phyloP scores from a whole-genome alignment of 768 basidiomycete species.

The Tremella yokohamensis region DNA sequence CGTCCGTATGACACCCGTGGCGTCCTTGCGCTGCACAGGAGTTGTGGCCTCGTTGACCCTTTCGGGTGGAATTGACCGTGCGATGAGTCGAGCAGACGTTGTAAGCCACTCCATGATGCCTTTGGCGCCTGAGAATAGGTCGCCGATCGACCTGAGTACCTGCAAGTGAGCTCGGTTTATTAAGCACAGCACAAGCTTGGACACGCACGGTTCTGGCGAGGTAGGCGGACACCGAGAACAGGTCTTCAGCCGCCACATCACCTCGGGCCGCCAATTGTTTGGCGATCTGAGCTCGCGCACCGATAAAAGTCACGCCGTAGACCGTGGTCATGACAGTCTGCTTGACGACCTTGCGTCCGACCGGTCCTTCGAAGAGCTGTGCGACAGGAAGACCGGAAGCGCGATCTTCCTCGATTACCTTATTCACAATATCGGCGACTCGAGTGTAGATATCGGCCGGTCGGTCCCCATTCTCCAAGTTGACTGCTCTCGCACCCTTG shows the following conservation, averaged over 20 bases:
- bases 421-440: slow-evolving; percentile 81
- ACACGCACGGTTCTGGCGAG: slow-evolving; percentile 67
- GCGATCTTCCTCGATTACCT: slow-evolving; percentile 55
- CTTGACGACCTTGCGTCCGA: slow-evolving; percentile 92
- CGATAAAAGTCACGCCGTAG: slow-evolving; percentile 93
- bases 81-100: slow-evolving; percentile 72
- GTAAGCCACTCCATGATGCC: slow-evolving; percentile 89
- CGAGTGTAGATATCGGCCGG: slow-evolving; percentile 94
- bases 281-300: slow-evolving; percentile 92
- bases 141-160: slow-evolving; percentile 77
- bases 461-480: slow-evolving; percentile 73
- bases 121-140: slow-evolving; percentile 88
- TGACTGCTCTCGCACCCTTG: slow-evolving; percentile 85
- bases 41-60: slow-evolving; percentile 37
- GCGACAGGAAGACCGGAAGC: slow-evolving; percentile 56
- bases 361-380: slow-evolving; percentile 64
- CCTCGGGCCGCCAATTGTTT: slow-evolving; percentile 74
- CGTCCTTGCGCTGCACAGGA: neutral
- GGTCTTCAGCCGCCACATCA: slow-evolving; percentile 67
- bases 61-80: slow-evolving; percentile 76
- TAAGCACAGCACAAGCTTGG: neutral
- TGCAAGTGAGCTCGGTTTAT: slow-evolving; percentile 36
- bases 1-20: slow-evolving; percentile 22
- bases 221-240: slow-evolving; percentile 71
- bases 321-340: slow-evolving; percentile 99